Conservation (phyloP, 805 yeast species). For the Candida broadrunensis region DNA sequence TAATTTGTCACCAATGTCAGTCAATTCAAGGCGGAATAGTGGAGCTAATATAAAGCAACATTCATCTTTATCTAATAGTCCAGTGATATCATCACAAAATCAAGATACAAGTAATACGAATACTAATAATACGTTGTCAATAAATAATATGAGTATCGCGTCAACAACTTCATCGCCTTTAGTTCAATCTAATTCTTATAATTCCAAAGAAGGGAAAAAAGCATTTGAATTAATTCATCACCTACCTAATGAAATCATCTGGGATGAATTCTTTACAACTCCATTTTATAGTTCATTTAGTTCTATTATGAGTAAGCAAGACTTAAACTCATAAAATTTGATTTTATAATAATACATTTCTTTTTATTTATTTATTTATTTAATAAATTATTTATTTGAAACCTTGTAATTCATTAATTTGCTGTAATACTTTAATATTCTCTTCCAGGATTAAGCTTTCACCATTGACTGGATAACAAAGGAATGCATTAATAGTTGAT, state of each 20-base stretch:
- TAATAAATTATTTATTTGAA: slow-evolving; percentile 2
- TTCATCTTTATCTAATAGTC: not conserved
- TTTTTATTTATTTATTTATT: no score
- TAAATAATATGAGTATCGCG: not conserved
- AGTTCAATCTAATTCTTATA: slow-evolving; percentile 3
- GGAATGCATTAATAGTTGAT: slow-evolving; percentile 14
- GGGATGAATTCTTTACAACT: slow-evolving; percentile 60
- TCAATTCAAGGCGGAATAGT: not conserved
- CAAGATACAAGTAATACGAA: not conserved
- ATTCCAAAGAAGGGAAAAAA: slow-evolving; percentile 45
- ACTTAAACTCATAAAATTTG: no score
- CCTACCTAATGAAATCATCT: slow-evolving; percentile 62
- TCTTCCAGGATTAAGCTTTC: slow-evolving; percentile 3
- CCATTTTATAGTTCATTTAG: not conserved
- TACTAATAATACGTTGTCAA: not conserved
- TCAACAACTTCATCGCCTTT: slow-evolving; percentile 6
- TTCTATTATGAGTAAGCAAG: not conserved
- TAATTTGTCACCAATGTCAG: slow-evolving; percentile 18
- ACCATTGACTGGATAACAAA: slow-evolving; percentile 16
- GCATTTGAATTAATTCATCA: slow-evolving; percentile 61
- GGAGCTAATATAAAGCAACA: not conserved
- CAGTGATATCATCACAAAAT: not conserved
- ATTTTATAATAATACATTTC: no score
- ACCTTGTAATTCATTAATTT: slow-evolving; percentile 11
- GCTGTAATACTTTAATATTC: slow-evolving; percentile 11